Evolutionary conservation across 2,329 filamentous ascomycete genomes (phyloP), one percentile per base, ranked within the genome.

Genomic region (Trichophyton rubrum): DNA sequence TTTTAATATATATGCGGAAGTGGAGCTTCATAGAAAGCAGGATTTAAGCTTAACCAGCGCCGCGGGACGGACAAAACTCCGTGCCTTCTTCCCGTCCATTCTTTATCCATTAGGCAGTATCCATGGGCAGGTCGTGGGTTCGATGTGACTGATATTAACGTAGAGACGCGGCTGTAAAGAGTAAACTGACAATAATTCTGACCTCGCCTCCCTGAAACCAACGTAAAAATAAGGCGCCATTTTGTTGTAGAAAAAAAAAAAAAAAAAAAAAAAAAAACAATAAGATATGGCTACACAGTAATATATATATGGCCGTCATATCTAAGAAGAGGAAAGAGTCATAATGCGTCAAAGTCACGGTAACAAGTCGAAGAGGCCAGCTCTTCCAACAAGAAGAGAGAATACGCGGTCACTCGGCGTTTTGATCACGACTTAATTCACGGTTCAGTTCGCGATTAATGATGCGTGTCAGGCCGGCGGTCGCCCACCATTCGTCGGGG

Each of bases 401-500:
- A 24, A 30, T 1, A 30, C 4, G 24, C 22, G 11, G 27, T 53
- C 22, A 53, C 49, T 53, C 27, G 24, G 49, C 22, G 24, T 33
- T 53, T n/a, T 24, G 49, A 15, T 53, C 22, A 13, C 49, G 49
- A 9, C 27, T 53, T 27, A 53, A 15, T 24, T 53, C 22, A 24
- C 49, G 49, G 15, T 53, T 53, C 11, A 53, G 49, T 13, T 53
- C 49, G 9, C 49, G 49, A 33, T 30, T 33, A 17, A 74, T 67
- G 13, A 79, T 85, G 64, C 85, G 81, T 67, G 79, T 85, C 64
- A 89, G 78, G 47, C 86, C 86, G 62, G 80, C 85, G 67, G 83
- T 81, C 62, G 83, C 82, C 89, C 89, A 95, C 84, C 87, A 91
- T 64, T 89, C 85, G 63, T 93, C 88, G 0, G 88, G 87, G 59